Conservation (phyloP, 352 stramenopile species). For the Globisporangium polare region DNA sequence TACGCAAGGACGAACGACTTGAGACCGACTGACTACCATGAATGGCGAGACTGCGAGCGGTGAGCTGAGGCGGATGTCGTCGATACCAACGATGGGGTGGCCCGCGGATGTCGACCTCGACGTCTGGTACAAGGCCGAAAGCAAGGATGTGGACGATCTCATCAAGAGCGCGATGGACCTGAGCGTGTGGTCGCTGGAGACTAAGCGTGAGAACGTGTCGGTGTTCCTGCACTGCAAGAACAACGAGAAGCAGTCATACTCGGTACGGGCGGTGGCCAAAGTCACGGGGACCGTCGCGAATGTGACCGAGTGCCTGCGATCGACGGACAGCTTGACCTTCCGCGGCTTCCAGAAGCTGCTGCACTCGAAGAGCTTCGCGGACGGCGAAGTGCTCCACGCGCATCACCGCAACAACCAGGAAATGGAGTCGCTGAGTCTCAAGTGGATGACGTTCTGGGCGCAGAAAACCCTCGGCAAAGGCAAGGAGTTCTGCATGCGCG, state of each 20-base stretch:
- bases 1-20: background rate
- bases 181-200: constrained; percentile 74
- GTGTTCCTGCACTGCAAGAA: constrained; percentile 85
- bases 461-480: constrained; percentile 71
- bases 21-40: constrained; percentile 7
- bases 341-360: constrained; percentile 70
- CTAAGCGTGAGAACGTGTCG: constrained; percentile 51
- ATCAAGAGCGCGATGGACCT: constrained; percentile 62
- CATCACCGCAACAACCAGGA: constrained; percentile 31
- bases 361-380: constrained; percentile 69
- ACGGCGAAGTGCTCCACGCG: constrained; percentile 74
- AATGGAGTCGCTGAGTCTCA: constrained; percentile 73
- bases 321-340: constrained; percentile 51
- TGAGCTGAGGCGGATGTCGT: constrained; percentile 16
- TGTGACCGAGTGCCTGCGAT: constrained; percentile 77
- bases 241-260: constrained; percentile 73
- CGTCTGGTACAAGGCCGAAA: constrained; percentile 70
- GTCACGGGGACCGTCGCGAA: constrained; percentile 61
- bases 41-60: background rate
- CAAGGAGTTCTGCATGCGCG: constrained; percentile 81
- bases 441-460: constrained; percentile 79
- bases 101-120: constrained; percentile 74
- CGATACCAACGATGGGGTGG: constrained; percentile 42
- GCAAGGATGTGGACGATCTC: constrained; percentile 62
- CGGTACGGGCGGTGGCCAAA: constrained; percentile 63